Conservation (phyloP, 768 basidiomycete species). For the Solioccasus polychromus region DNA sequence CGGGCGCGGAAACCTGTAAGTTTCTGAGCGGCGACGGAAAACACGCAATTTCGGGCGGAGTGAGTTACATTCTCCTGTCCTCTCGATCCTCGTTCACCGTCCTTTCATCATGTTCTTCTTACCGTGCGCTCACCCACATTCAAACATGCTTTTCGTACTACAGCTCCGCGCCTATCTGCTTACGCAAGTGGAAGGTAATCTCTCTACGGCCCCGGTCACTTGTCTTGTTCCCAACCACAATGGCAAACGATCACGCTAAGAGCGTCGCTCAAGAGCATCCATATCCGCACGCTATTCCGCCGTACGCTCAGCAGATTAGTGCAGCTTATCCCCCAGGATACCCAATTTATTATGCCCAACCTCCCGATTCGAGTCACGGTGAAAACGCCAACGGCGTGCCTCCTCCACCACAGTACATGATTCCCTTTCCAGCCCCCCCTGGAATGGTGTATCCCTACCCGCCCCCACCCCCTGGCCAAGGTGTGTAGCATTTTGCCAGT, state of each 20-base stretch:
- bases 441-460: slow-evolving; percentile 46
- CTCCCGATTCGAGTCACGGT: slow-evolving; percentile 26
- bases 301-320: slow-evolving; percentile 27
- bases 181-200: slow-evolving; percentile 30
- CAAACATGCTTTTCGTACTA: slow-evolving; percentile 18
- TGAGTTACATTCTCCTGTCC: slow-evolving; percentile 21
- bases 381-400: slow-evolving; percentile 34
- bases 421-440: slow-evolving; percentile 37
- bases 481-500: slow-evolving; percentile 20
- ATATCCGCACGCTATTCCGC: slow-evolving; percentile 27
- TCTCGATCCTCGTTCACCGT: not conserved
- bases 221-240: slow-evolving; percentile 23
- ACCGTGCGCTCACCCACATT: slow-evolving; percentile 6
- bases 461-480: slow-evolving; percentile 37
- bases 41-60: slow-evolving; percentile 37
- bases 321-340: slow-evolving; percentile 32
- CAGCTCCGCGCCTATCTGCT: slow-evolving; percentile 29
- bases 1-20: slow-evolving; percentile 14
- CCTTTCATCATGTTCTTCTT: slow-evolving; percentile 1
- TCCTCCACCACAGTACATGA: slow-evolving; percentile 33
- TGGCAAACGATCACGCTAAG: slow-evolving; percentile 34
- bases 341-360: slow-evolving; percentile 32
- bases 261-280: slow-evolving; percentile 35
- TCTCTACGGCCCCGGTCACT: slow-evolving; percentile 23
- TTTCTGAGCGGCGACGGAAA: slow-evolving; percentile 40